Percentiles rank a stretch among this genome's conserved stretches.
phyloP scores from a whole-genome alignment of 352 stramenopile species.

The Saprolegnia diclina region DNA sequence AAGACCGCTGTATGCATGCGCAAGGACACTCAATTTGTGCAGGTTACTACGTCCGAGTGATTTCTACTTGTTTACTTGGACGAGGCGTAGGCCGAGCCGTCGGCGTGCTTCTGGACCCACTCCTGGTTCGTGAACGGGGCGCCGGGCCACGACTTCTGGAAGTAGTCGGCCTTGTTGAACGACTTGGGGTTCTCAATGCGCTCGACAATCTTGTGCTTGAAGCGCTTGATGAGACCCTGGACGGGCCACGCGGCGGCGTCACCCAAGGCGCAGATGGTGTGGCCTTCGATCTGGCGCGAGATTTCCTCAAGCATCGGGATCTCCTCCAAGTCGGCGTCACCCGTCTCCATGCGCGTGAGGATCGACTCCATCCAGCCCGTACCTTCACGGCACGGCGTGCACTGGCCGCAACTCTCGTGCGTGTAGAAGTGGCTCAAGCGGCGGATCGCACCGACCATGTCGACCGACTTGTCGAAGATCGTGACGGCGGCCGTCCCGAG shows the following conservation, averaged over 20 bases:
- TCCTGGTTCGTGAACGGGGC: constrained; percentile 93
- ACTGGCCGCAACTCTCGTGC: constrained; percentile 99
- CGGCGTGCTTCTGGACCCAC: constrained; percentile 91
- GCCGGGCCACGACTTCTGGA: constrained; percentile 93
- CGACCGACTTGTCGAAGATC: constrained; percentile 99
- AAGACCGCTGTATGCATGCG: constrained; percentile 4
- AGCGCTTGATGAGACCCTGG: constrained; percentile 97
- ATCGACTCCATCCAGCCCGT: constrained; percentile 98
- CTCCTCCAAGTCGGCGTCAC: constrained; percentile 96
- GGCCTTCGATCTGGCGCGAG: constrained; percentile 97
- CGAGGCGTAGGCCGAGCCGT: constrained; percentile 85
- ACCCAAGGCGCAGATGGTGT: constrained; percentile 99
- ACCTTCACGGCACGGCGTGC: constrained; percentile 98
- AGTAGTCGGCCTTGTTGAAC: constrained; percentile 94
- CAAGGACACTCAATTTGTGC: constrained; percentile 7
- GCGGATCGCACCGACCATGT: constrained; percentile 98
- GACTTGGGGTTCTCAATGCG: constrained; percentile 94
- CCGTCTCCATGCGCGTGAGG: constrained; percentile 97
- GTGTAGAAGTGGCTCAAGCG: constrained; percentile 99
- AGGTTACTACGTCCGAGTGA: neutral
- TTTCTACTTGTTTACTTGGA: constrained; percentile 36
- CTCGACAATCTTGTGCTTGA: constrained; percentile 98
- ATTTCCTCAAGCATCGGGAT: constrained; percentile 99
- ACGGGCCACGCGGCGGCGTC: constrained; percentile 99
- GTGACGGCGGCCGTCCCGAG: constrained; percentile 98